Evolutionary conservation across 371 early-diverging fungal species (phyloP).

Genomic region (Apophysomyces ossiformis): DNA sequence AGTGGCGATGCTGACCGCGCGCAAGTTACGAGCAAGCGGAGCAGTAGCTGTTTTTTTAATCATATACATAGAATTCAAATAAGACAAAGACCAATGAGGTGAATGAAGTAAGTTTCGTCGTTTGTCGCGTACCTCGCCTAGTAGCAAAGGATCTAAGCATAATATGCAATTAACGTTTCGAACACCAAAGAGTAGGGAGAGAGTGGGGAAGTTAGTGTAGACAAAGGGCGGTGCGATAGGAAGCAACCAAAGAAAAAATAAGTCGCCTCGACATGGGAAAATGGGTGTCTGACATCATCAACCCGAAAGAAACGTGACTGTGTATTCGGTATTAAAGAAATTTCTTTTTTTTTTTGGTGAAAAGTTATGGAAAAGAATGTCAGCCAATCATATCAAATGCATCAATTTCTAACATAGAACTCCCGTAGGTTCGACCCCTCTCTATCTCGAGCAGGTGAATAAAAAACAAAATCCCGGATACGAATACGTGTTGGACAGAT

Average conservation of each 20-base stretch:
- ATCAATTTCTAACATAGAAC: too few relatives aligned
- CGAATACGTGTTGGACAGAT: too few relatives aligned
- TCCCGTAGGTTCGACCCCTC: too few relatives aligned
- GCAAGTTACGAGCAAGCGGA: conserved; percentile 24
- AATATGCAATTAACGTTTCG: conserved; percentile 21
- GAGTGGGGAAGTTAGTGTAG: conserved; percentile 17
- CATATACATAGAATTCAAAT: background rate
- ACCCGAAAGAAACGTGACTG: too few relatives aligned
- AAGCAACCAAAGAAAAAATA: conserved; percentile 16
- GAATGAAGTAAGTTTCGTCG: conserved; percentile 10
- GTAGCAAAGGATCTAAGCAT: conserved; percentile 51
- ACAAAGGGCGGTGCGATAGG: conserved; percentile 16
- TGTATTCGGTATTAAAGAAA: too few relatives aligned
- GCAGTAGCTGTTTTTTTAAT: conserved; percentile 17
- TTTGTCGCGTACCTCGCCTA: conserved; percentile 43
- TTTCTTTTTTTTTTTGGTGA: too few relatives aligned
- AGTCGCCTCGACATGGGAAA: background rate
- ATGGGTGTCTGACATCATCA: background rate
- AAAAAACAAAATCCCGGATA: too few relatives aligned
- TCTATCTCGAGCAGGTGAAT: too few relatives aligned
- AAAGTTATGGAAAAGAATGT: too few relatives aligned
- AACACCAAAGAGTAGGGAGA: conserved; percentile 42
- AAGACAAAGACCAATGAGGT: conserved; percentile 17
- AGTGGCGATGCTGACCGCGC: conserved; percentile 30
- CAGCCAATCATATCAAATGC: too few relatives aligned